Evolutionary conservation across 2,329 filamentous ascomycete genomes (phyloP), one percentile per base, ranked within the genome.

Genomic region (Chrysosporium queenslandicum): DNA sequence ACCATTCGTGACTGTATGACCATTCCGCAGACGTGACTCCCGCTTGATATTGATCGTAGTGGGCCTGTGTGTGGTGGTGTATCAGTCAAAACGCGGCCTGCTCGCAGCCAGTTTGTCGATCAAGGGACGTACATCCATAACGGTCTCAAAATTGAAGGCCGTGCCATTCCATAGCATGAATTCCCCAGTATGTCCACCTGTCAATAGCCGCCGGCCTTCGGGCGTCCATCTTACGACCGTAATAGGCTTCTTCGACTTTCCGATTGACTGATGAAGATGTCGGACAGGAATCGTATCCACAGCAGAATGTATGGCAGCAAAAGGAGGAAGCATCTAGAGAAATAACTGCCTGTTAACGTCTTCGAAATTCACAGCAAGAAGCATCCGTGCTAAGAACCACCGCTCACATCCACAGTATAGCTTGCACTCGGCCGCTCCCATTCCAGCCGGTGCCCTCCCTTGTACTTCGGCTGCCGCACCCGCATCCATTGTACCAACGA

Each of bases 131-230:
- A 76, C 74, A 68, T 95, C 90, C 86, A 96, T 96, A 25, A 98
- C 96, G 2, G 92, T 97, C 72, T 98, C 92, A 62, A 98, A 98
- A 69, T 98, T 97, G 78, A 98, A 98, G 21, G 89, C 91, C 40
- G 91, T 97, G 57, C 92, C 92, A 67, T 98, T 98, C 92, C 92
- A 98, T 2, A 98, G 72, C 36, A 94, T 98, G 63, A 98, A 98
- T 67, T 98, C 92, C 64, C 92, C 92, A 66, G 91, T 97, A 59
- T 89, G 94, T 0, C 90, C 94, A 20, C 89, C 92, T 0, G 92
- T 97, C 65, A 98, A 77, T 53, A 98, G 74, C 59, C 92, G 79
- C 56, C 92, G 83, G 25, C 92, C 92, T 69, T 98, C 92, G 5
- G 92, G 92, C 14, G 94, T 98, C 92, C 92, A 98, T 67, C 88